Evolutionary conservation across 345 rosid genomes (phyloP), one percentile per base, ranked within the genome.

Genomic region (Stellera chamaejasme): DNA sequence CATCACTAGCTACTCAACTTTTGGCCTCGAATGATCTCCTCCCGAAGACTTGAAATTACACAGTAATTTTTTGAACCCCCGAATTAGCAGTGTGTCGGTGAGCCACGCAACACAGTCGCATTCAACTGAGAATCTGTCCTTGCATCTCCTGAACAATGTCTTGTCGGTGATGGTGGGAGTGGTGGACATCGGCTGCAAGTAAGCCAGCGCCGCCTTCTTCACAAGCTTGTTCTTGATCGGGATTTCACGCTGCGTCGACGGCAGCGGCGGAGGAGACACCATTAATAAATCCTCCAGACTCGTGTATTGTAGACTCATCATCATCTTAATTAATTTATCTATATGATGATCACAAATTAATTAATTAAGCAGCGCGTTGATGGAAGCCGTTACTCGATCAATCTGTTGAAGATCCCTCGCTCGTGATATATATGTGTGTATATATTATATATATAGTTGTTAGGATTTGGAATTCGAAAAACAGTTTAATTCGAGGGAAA

Each of bases 121-220:
- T 60, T 62, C 55, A 32, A 56, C 16, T 53, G 57, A 55, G n/a
- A 59, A 70, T 41, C 49, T 42, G 3, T 70, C 77, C 50, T 13
- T 62, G 13, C 75, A 8, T 46, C 51, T 61, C 47, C 69, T 68
- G 2, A 74, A 64, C 27, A 72, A 9, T n/a, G 75, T 79, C 50
- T 48, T 62, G 9, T 62, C 69, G 10, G 66, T 75, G 8, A 52
- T 56, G 50, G 57, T 79, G 14, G 74, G 69, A 0, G 78, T 71
- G 27, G 55, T 67, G 43, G 75, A 69, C 82, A 74, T 75, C 45
- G 90, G 86, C 75, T 75, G 86, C 61, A 83, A 64, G 64, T 83
- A 80, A 42, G 90, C 80, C 72, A 69, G 44, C 43, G 86, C 86
- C 2, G 87, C 90, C 3, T 76, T 84, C 72, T 80, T 83, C 19